Conservation (phyloP, 805 yeast genomes). For the Candida suzukii region DNA sequence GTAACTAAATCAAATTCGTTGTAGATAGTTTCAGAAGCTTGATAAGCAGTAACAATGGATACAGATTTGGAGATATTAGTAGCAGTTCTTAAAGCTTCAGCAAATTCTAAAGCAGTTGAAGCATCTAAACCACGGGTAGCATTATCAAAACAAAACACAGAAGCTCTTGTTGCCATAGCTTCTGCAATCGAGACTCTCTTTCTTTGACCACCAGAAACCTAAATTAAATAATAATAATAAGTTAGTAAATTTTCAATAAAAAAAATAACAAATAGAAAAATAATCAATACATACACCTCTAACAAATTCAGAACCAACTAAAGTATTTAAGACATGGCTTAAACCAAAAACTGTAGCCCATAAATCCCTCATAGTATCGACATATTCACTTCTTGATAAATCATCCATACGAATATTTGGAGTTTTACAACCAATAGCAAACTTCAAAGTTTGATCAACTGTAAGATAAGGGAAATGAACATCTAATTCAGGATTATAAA, state of each 20-base stretch:
- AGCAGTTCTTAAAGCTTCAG: conserved; percentile 54
- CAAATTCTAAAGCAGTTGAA: conserved; percentile 63
- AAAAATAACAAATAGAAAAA: conserved; percentile 23
- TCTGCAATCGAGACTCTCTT: conserved; percentile 67
- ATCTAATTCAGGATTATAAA: conserved; percentile 51
- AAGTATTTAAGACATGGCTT: conserved; percentile 51
- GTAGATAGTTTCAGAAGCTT: conserved; percentile 61
- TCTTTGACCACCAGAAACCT: conserved; percentile 63
- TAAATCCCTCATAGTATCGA: conserved; percentile 35
- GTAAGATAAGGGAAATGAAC: conserved; percentile 47
- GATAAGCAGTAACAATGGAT: conserved; percentile 60
- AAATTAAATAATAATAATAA: conserved; percentile 26
- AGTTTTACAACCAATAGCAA: conserved; percentile 49
- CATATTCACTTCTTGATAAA: conserved; percentile 33
- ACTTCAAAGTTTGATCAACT: conserved; percentile 47
- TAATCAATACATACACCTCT: conserved; percentile 38
- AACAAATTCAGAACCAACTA: conserved; percentile 59
- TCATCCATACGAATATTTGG: conserved; percentile 48
- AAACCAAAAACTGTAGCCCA: conserved; percentile 51
- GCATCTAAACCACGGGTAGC: conserved; percentile 68
- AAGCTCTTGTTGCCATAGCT: conserved; percentile 47
- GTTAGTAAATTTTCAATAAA: not conserved
- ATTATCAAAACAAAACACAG: conserved; percentile 59
- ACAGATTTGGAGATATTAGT: conserved; percentile 51
- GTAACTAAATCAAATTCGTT: conserved; percentile 54